Base-by-base conservation (phyloP, 768 basidiomycete species). In the Russula sp. region DNA sequence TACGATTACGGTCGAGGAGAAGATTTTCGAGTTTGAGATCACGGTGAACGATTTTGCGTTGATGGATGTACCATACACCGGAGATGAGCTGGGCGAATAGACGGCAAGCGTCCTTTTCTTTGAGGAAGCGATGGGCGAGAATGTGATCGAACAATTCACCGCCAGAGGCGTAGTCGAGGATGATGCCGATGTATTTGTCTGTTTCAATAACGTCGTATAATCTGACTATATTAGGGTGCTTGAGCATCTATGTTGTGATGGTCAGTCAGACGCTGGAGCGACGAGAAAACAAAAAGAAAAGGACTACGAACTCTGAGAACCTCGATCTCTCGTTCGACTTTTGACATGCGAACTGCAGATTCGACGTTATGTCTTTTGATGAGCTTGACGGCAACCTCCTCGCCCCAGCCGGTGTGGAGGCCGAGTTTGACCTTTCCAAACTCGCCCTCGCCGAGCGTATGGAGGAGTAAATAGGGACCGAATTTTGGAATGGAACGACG, bases 341-440 rank as follows among this genome's bases (percentile, higher is more conserved):
- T 98, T 64, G 88, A 90, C 83, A 96, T 90, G 52, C 94, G 83
- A 6, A 91, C 84, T 16, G 83, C 78, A 61, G 83, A 89, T 70
- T 98, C 95, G 62, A 98, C 86, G 72, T 91, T 98, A 36, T 94
- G 94, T 60, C 94, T 79, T 59, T 94, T 83, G 71, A 98, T 98
- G 63, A 99, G 80, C 79, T 99, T 99, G 71, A 98, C 94, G 14
- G 96, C 96, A n/a, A 96, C 95, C 73, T 98, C 96, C 75, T 97
- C 94, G 34, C 93, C 94, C 87, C 90, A 97, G 69, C 90, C 86
- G 69, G 80, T 82, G 71, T 98, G 96, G 58, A 98, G 80, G 6
- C 96, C 96, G n/a, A 98, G 85, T 75, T 98, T 98, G 78, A 98
- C 95, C 75, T 98, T 98, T 52, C 94, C 95, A 72, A 98, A 98